These are phyloP conservation scores for Purpureocillium lavendulum DNA, from an alignment of 2,329 filamentous ascomycete genomes.

Conservation along the genomic window DNA sequence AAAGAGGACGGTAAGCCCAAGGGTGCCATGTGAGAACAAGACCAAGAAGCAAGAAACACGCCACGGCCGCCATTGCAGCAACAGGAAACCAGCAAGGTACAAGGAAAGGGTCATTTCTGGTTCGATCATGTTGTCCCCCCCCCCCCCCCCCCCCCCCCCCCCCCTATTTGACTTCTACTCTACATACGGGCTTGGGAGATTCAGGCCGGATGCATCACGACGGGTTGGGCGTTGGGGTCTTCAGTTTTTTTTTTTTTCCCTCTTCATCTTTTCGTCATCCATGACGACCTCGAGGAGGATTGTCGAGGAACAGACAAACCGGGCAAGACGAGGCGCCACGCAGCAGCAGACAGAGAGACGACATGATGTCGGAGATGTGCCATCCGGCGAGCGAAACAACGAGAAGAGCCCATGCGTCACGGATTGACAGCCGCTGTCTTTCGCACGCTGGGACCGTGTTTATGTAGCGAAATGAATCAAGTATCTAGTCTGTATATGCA, in stretches of 20 bases:
- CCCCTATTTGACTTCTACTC: too few species aligned
- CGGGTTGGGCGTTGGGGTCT: slow-evolving; percentile 1
- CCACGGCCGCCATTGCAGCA: not conserved
- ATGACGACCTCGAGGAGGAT: too few species aligned
- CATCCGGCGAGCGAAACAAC: too few species aligned
- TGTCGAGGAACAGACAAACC: too few species aligned
- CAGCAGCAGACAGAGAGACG: not conserved
- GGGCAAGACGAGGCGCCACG: not conserved
- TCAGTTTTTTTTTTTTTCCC: not conserved
- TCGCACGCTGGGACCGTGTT: too few species aligned
- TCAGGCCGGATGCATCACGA: slow-evolving; percentile 1
- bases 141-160: too few species aligned
- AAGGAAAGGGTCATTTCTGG: not conserved
- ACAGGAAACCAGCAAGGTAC: not conserved
- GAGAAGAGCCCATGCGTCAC: too few species aligned
- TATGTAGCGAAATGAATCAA: too few species aligned
- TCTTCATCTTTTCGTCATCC: too few species aligned
- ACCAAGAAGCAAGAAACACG: not conserved
- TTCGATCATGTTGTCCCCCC: too few species aligned
- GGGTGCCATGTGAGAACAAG: slow-evolving; percentile 7
- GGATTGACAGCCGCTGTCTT: too few species aligned
- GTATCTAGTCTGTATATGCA: too few species aligned
- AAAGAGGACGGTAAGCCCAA: slow-evolving; percentile 35
- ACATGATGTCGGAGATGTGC: not conserved
- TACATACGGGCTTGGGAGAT: not conserved